Evolutionary conservation across 2,329 filamentous ascomycete species (phyloP), one percentile per base, ranked within the genome.

Genomic region (Coniosporium tulheliwenetii): DNA sequence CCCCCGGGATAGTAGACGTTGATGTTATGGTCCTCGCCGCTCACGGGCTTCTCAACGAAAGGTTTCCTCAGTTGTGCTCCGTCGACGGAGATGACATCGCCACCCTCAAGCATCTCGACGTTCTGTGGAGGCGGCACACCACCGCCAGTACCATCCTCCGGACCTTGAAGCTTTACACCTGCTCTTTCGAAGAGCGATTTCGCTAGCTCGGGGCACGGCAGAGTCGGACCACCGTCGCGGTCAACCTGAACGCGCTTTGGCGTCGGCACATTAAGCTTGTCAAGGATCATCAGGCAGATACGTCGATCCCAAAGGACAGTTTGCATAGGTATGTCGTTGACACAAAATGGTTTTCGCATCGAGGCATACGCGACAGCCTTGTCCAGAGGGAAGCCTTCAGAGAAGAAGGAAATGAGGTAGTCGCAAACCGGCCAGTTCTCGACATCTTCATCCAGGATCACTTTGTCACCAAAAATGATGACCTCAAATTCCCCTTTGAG

Each of bases 11-110:
- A 96, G 63, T 96, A 98, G 42, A 98, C 95, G 62, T 93, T 82
- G 52, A 98, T 94, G 58, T 98, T 98, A 64, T 98, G 91, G 54
- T 98, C 89, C 62, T 98, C 91, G 30, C 91, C 91, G 54, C 85
- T 95, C n/a, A 86, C 87, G 0, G 91, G 91, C 59, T 98, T 98
- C 58, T 98, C 91, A 32, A 98, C 91, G 55, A 98, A 98, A 0
- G 91, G 91, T 56, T 98, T 98, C 50, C 73, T 80, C 37, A 98
- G 71, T 3, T 78, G 60, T 34, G 74, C 70, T 9, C 89, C 91
- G 56, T 98, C 89, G 8, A 98, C 89, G 35, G 81, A 77, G 41
- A 98, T 70, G 4, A 82, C 80, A 55, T 98, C 87, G 26, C 84
- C 84, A 49, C 93, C 80, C 46, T 96, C 87, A n/a, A 91, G 70